A percentile compares a stretch with the other conserved stretches of the same genome.
phyloP scores from a whole-genome alignment of 2,329 filamentous ascomycete species.

The Colletotrichum tanaceti region DNA sequence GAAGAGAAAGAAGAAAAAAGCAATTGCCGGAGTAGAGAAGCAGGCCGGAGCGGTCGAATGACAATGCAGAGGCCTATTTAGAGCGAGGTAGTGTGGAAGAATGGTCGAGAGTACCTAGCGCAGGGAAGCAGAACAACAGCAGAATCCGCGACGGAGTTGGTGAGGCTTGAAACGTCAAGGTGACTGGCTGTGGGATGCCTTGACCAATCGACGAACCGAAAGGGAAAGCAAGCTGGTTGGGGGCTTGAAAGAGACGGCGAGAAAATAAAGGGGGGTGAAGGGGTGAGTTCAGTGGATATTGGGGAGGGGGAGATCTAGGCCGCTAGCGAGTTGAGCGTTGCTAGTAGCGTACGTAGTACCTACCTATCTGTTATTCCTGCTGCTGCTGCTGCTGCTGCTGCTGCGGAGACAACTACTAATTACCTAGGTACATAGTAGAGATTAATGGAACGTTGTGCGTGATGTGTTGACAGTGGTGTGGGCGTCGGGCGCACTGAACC shows the following conservation, averaged over 20 bases:
- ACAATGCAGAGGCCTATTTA: slow-evolving; percentile 14
- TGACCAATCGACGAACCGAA: slow-evolving; percentile 41
- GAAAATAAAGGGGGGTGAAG: slow-evolving; percentile 30
- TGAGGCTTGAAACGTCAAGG: slow-evolving; percentile 49
- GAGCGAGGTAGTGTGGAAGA: slow-evolving; percentile 10
- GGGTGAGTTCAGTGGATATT: slow-evolving; percentile 22
- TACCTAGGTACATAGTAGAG: neutral
- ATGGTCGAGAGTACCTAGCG: slow-evolving; percentile 3
- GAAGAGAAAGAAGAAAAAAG: slow-evolving; percentile 35
- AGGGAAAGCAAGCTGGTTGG: slow-evolving; percentile 18
- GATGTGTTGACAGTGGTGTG: neutral
- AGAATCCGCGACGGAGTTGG: slow-evolving; percentile 47
- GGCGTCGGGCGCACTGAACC: slow-evolving; percentile 17
- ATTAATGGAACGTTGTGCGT: neutral
- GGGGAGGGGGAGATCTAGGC: slow-evolving; percentile 26
- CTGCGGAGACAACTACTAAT: neutral
- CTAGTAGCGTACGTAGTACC: too few relatives aligned
- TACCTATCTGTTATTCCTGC: too few relatives aligned
- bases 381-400: neutral
- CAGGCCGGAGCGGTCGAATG: slow-evolving; percentile 10
- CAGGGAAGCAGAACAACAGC: slow-evolving; percentile 29
- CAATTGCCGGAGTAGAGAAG: slow-evolving; percentile 32
- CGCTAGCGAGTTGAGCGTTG: slow-evolving; percentile 17
- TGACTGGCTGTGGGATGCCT: slow-evolving; percentile 41
- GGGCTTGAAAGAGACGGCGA: slow-evolving; percentile 7